Evolutionary conservation across 2,329 filamentous ascomycete species (phyloP).

Genomic region (Aspergillus sp.): DNA sequence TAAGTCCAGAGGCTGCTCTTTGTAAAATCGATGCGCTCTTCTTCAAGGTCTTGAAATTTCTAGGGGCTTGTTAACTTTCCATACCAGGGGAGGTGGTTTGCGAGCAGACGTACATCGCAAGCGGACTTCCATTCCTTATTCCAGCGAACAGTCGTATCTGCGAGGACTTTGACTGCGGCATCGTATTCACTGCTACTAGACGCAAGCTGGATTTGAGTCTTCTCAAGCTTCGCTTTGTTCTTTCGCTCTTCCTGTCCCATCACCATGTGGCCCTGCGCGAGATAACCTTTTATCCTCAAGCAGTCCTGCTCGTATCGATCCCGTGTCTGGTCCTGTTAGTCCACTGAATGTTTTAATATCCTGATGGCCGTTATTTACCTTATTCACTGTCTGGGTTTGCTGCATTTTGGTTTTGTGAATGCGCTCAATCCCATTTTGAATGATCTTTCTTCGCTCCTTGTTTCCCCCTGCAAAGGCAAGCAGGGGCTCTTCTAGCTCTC

Average conservation of each 20-base stretch:
- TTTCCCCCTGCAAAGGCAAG: constrained; percentile 89
- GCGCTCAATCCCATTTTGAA: constrained; percentile 92
- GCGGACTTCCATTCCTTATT: constrained; percentile 98
- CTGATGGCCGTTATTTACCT: constrained; percentile 54
- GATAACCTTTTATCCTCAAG: constrained; percentile 95
- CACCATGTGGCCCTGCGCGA: constrained; percentile 98
- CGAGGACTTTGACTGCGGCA: constrained; percentile 83
- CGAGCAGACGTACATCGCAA: constrained; percentile 63
- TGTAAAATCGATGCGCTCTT: constrained; percentile 93
- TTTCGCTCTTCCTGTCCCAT: constrained; percentile 99
- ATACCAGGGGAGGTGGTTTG: not conserved
- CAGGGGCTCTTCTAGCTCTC: constrained; percentile 89
- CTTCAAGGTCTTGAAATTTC: constrained; percentile 98
- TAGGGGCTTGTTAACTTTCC: constrained; percentile 40
- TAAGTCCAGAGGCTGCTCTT: constrained; percentile 98
- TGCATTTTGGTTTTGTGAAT: constrained; percentile 89
- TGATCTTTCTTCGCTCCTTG: constrained; percentile 95
- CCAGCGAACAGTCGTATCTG: constrained; percentile 94
- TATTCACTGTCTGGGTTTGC: constrained; percentile 88
- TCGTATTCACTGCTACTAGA: constrained; percentile 93
- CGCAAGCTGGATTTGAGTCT: constrained; percentile 94
- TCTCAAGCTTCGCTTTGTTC: constrained; percentile 98
- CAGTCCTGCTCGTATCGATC: constrained; percentile 98
- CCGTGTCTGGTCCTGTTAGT: constrained; percentile 59
- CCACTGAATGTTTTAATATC: not conserved